phyloP scores from a whole-genome alignment of 2,329 filamentous ascomycete genomes.

The Knoxdaviesia proteae region DNA sequence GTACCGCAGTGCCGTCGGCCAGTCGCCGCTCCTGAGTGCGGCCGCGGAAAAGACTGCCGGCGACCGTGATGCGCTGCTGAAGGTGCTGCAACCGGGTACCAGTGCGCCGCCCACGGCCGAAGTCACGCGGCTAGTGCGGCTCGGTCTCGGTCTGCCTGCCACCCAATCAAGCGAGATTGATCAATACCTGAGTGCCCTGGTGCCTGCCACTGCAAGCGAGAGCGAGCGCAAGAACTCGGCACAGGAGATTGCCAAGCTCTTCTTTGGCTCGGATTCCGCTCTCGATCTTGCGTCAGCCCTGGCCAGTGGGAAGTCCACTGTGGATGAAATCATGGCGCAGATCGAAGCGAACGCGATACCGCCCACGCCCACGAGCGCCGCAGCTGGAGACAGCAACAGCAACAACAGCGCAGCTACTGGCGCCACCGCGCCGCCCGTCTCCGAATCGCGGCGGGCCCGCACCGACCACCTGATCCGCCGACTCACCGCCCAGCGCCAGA shows the following conservation, averaged over 20 bases:
- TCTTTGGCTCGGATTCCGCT: too few species aligned
- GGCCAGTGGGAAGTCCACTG: too few species aligned
- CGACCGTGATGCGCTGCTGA: conserved; percentile 12
- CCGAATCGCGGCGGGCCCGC: conserved; percentile 1
- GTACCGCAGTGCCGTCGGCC: conserved; percentile 25
- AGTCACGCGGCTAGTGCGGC: conserved; percentile 16
- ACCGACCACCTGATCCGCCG: conserved; percentile 4
- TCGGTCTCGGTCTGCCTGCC: conserved; percentile 11
- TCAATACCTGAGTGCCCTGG: too few species aligned
- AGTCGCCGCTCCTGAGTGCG: conserved; percentile 17
- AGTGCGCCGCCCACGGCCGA: conserved; percentile 12
- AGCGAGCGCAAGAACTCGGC: too few species aligned
- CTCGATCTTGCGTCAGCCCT: too few species aligned
- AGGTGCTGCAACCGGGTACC: too few species aligned
- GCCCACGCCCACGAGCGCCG: too few species aligned
- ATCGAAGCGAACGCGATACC: too few species aligned
- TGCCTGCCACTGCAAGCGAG: too few species aligned
- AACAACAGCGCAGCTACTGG: background rate
- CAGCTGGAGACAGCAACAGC: too few species aligned
- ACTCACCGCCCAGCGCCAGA: conserved; percentile 2
- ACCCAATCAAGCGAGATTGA: background rate
- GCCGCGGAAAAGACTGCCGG: conserved; percentile 10
- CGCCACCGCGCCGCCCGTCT: background rate
- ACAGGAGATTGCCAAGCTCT: too few species aligned
- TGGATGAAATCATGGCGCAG: too few species aligned